Percentiles rank a stretch among this genome's conserved stretches.
Evolutionary conservation across 441 rosid genomes (phyloP).

Genomic region (Codiaeum variegatum): DNA sequence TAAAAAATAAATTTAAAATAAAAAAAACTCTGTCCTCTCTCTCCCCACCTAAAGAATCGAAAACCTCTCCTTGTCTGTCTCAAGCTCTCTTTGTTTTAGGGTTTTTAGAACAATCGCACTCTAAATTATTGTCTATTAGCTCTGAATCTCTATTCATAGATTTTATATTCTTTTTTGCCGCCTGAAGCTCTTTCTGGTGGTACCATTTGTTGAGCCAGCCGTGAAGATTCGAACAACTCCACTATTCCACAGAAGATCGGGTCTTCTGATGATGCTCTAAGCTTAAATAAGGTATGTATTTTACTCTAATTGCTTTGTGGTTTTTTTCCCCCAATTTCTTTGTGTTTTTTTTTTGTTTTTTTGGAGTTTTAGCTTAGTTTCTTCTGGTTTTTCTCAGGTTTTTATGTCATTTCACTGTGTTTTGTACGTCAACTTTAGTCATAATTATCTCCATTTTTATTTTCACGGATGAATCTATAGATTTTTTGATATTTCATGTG

Average conservation of each 20-base stretch:
- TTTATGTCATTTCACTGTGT: conserved; percentile 60
- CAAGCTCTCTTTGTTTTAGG: conserved; percentile 39
- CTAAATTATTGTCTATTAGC: conserved; percentile 37
- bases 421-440: conserved; percentile 42
- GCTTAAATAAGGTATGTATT: conserved; percentile 38
- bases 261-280: conserved; percentile 16
- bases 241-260: conserved; percentile 24
- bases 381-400: conserved; percentile 32
- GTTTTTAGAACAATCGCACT: conserved; percentile 62
- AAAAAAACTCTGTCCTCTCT: conserved; percentile 20
- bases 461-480: conserved; percentile 35
- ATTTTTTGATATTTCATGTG: conserved; percentile 31
- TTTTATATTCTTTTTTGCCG: conserved; percentile 23
- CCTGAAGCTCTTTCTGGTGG: conserved; percentile 34
- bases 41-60: conserved; percentile 36
- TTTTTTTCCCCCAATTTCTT: not conserved
- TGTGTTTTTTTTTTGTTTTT: conserved; percentile 21
- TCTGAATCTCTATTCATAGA: conserved; percentile 34
- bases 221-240: conserved; percentile 36
- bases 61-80: conserved; percentile 28
- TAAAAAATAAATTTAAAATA: conserved; percentile 32
- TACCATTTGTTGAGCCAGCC: conserved; percentile 39
- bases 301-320: conserved; percentile 26
- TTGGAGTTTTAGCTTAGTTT: conserved; percentile 26
- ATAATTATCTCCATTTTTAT: conserved; percentile 33